A percentile compares a stretch with the other conserved stretches of the same genome.
Evolutionary conservation across 768 basidiomycete species (phyloP).

Genomic region (Mycena amicta): DNA sequence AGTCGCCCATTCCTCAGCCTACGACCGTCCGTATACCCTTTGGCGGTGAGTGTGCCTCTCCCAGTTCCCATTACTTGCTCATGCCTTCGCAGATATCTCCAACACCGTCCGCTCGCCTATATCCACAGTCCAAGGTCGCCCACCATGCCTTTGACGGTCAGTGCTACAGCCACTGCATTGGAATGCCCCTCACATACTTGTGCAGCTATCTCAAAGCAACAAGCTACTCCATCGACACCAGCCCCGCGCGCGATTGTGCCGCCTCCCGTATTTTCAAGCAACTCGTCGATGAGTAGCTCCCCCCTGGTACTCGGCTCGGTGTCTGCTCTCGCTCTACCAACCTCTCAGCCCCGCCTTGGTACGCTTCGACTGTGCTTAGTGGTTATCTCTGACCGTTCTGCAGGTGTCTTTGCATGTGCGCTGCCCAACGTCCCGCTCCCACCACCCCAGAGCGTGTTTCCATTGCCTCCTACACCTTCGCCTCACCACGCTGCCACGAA

Average conservation of each 20-base stretch:
- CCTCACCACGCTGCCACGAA: background rate
- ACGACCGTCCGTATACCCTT: no score
- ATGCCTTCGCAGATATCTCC: no score
- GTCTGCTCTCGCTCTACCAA: no score
- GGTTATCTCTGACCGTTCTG: no score
- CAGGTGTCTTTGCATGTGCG: background rate
- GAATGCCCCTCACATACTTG: background rate
- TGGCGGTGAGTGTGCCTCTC: background rate
- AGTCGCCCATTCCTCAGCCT: no score
- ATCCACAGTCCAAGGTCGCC: no score
- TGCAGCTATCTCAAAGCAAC: background rate
- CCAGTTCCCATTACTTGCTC: no score
- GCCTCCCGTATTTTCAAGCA: background rate
- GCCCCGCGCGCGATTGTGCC: background rate
- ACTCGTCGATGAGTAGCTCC: background rate
- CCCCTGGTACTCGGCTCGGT: no score
- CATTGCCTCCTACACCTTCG: background rate
- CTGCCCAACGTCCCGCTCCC: background rate
- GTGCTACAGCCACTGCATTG: background rate
- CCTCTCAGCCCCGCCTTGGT: background rate
- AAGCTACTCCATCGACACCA: background rate
- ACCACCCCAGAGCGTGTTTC: background rate
- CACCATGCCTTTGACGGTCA: background rate
- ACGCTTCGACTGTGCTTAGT: no score
- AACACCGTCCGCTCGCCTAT: no score